phyloP scores from a whole-genome alignment of 2,329 filamentous ascomycete genomes.

The Beauveria sp. region DNA sequence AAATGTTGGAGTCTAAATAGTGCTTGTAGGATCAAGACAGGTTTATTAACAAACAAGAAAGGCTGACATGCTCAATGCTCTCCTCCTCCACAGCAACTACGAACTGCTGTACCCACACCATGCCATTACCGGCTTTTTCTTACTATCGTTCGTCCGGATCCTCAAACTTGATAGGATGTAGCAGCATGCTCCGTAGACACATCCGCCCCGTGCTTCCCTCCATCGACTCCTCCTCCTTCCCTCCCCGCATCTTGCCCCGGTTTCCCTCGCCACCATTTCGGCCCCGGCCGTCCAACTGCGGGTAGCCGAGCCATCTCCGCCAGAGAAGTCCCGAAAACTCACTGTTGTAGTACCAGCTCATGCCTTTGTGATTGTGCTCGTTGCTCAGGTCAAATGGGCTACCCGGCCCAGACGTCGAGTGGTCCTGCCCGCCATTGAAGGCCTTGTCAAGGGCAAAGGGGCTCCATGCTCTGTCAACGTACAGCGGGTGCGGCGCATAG shows the following conservation, averaged over 20 bases:
- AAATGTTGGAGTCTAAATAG: background rate
- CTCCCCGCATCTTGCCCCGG: constrained; percentile 40
- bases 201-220: constrained; percentile 52
- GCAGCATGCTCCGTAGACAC: constrained; percentile 70
- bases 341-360: constrained; percentile 79
- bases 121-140: background rate
- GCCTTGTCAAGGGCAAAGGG: constrained; percentile 63
- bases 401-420: constrained; percentile 55
- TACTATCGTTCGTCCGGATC: constrained; percentile 33
- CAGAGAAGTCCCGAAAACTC: constrained; percentile 72
- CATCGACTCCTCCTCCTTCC: constrained; percentile 42
- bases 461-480: constrained; percentile 67
- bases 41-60: background rate
- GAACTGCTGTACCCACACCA: background rate
- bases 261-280: constrained; percentile 41
- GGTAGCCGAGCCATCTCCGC: constrained; percentile 65
- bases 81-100: background rate
- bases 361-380: constrained; percentile 76
- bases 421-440: constrained; percentile 70
- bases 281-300: constrained; percentile 44
- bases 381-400: constrained; percentile 61
- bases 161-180: constrained; percentile 74
- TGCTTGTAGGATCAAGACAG: background rate
- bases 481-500: constrained; percentile 75
- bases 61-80: background rate